Percentiles rank a stretch among this genome's conserved stretches.
Conservation (phyloP, 2,329 filamentous ascomycete species). For the Fusarium haematococcum region DNA sequence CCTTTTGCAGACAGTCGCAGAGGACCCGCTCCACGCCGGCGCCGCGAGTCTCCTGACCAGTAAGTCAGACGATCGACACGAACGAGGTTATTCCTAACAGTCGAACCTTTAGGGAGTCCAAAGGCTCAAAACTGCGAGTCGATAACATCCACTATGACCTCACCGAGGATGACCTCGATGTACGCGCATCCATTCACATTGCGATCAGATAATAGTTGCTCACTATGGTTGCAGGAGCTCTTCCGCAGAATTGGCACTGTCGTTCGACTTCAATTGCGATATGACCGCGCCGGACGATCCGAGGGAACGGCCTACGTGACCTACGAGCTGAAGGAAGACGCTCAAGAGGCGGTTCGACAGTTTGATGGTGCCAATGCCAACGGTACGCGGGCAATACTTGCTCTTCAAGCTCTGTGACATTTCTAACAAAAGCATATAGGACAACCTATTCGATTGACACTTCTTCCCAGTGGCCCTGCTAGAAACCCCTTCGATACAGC, state of each 20-base stretch:
- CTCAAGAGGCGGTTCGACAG: constrained; percentile 78
- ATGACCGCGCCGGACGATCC: constrained; percentile 90
- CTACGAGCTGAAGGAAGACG: constrained; percentile 78
- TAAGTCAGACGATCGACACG: constrained; percentile 31
- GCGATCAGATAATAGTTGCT: constrained; percentile 31
- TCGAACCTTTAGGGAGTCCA: constrained; percentile 57
- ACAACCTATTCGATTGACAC: constrained; percentile 81
- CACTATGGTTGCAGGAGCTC: constrained; percentile 70
- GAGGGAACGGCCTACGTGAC: constrained; percentile 87
- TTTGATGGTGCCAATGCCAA: constrained; percentile 94
- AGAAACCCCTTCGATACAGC: constrained; percentile 70
- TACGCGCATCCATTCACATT: constrained; percentile 52
- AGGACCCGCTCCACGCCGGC: constrained; percentile 55
- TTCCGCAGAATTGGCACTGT: constrained; percentile 84
- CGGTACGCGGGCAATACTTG: constrained; percentile 55
- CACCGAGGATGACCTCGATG: constrained; percentile 84
- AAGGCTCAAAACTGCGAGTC: constrained; percentile 80
- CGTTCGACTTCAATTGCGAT: constrained; percentile 75
- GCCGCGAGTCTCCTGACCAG: constrained; percentile 58
- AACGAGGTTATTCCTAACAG: constrained; percentile 30
- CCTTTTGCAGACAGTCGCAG: constrained; percentile 52
- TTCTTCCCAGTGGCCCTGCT: constrained; percentile 66
- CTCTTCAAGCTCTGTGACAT: background rate
- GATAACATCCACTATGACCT: constrained; percentile 95
- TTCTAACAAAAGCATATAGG: constrained; percentile 56